Conservation (phyloP, 2,329 filamentous ascomycete genomes). For the Paramyrothecium sp. region DNA sequence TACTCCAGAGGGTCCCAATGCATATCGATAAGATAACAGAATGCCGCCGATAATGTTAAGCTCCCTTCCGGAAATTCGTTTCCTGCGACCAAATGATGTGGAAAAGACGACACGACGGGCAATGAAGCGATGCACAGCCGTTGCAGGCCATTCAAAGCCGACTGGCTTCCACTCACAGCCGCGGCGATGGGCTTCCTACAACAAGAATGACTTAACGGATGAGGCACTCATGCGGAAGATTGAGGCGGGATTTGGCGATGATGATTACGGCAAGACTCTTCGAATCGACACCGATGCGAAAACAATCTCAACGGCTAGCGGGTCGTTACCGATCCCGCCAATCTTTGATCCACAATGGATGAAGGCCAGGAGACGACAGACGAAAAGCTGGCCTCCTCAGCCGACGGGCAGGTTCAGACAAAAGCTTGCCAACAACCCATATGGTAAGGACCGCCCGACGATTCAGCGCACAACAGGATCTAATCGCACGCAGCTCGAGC, state of each 20-base stretch:
- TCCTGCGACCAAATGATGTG: not conserved
- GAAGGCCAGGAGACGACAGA: slow-evolving; percentile 40
- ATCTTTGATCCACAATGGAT: slow-evolving; percentile 52
- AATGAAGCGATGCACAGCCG: slow-evolving; percentile 25
- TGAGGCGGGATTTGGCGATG: slow-evolving; percentile 27
- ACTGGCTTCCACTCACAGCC: slow-evolving; percentile 6
- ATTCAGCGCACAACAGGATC: not conserved
- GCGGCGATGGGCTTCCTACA: slow-evolving; percentile 31
- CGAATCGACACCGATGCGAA: slow-evolving; percentile 38
- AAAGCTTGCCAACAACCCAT: slow-evolving; percentile 61
- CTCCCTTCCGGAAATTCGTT: not conserved
- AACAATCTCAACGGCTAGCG: slow-evolving; percentile 42
- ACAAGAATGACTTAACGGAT: slow-evolving; percentile 22
- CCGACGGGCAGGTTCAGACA: slow-evolving; percentile 49
- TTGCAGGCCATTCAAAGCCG: slow-evolving; percentile 9
- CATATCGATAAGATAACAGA: not conserved
- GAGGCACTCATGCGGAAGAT: slow-evolving; percentile 28
- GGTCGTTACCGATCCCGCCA: slow-evolving; percentile 52
- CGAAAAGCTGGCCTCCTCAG: slow-evolving; percentile 30
- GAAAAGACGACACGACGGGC: slow-evolving; percentile 6
- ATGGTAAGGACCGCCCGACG: slow-evolving; percentile 43
- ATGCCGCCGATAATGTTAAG: not conserved
- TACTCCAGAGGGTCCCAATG: no score
- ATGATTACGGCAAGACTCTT: slow-evolving; percentile 24
- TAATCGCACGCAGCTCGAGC: slow-evolving; percentile 48